Conservation (phyloP, 2,329 filamentous ascomycete genomes). For the Aureobasidium sp. region DNA sequence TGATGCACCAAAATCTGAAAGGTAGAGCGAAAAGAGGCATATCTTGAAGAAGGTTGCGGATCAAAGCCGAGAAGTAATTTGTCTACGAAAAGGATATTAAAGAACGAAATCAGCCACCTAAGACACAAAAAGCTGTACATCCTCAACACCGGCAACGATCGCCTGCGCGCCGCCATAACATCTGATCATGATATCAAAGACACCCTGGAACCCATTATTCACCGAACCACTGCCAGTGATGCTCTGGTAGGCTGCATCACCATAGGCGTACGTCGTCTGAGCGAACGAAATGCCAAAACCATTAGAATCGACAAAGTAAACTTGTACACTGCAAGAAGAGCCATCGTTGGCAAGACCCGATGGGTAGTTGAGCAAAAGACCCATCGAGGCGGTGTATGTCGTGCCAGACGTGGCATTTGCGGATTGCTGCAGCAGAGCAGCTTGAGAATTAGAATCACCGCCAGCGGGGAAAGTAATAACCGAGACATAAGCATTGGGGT, state of each 20-base stretch:
- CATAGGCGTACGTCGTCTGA: not conserved
- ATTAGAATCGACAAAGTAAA: slow-evolving; percentile 8
- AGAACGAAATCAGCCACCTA: not conserved
- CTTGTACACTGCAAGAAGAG: not conserved
- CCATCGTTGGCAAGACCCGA: not conserved
- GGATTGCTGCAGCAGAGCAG: slow-evolving; percentile 1
- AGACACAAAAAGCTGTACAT: slow-evolving; percentile 4
- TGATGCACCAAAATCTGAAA: no score
- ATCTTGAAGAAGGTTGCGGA: no score
- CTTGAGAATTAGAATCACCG: slow-evolving; percentile 2
- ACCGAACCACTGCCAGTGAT: not conserved
- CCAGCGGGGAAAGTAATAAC: slow-evolving; percentile 1
- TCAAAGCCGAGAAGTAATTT: not conserved
- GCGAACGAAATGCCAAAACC: not conserved
- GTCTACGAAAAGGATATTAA: not conserved
- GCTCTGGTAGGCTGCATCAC: slow-evolving; percentile 6
- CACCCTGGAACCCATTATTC: not conserved
- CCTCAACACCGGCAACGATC: slow-evolving; percentile 6
- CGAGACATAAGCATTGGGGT: not conserved
- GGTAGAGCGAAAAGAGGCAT: not conserved
- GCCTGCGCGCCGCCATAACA: slow-evolving; percentile 1
- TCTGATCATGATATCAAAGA: slow-evolving; percentile 1
- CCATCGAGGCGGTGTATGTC: not conserved
- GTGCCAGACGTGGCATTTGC: not conserved
- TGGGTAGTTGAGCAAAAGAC: slow-evolving; percentile 3